Percentiles rank a stretch among this genome's conserved stretches.
phyloP scores from a whole-genome alignment of 148 eudicot species.

The Mesembryanthemum crystallinum region DNA sequence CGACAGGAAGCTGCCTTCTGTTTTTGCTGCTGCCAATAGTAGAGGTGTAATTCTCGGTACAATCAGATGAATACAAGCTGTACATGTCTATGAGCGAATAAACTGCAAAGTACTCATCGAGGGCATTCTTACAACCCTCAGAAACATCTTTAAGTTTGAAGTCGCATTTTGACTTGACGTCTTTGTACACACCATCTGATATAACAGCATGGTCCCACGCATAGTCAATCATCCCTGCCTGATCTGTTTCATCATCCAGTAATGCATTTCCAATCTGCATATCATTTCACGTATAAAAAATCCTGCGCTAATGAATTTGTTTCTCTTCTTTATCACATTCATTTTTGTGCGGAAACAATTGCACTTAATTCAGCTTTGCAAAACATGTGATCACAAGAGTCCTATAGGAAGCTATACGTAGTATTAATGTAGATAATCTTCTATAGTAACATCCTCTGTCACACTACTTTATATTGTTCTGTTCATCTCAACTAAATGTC shows the following conservation, averaged over 20 bases:
- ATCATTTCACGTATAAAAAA: background rate
- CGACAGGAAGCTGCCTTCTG: slow-evolving; percentile 22
- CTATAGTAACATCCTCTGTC: too few relatives aligned
- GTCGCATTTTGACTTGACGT: slow-evolving; percentile 52
- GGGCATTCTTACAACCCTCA: slow-evolving; percentile 34
- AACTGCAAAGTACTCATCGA: slow-evolving; percentile 53
- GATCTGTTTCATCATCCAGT: slow-evolving; percentile 77
- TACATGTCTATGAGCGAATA: slow-evolving; percentile 83
- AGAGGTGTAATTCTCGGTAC: slow-evolving; percentile 28
- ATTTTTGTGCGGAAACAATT: background rate
- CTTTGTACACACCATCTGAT: slow-evolving; percentile 51
- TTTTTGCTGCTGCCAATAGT: slow-evolving; percentile 13
- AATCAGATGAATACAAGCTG: slow-evolving; percentile 67
- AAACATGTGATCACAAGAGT: too few relatives aligned
- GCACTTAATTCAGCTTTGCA: too few relatives aligned
- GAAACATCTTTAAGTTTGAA: slow-evolving; percentile 34
- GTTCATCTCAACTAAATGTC: too few relatives aligned
- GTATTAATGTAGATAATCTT: too few relatives aligned
- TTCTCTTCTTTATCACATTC: background rate
- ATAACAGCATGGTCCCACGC: slow-evolving; percentile 92
- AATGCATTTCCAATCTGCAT: slow-evolving; percentile 79
- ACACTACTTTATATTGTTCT: too few relatives aligned
- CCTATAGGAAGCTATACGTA: too few relatives aligned
- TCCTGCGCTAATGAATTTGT: background rate
- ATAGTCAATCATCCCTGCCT: slow-evolving; percentile 74